A percentile compares a stretch with the other conserved stretches of the same genome.
These are phyloP conservation scores for Panaeolus papilionaceus DNA, from an alignment of 768 basidiomycete genomes.

Conservation along the genomic window DNA sequence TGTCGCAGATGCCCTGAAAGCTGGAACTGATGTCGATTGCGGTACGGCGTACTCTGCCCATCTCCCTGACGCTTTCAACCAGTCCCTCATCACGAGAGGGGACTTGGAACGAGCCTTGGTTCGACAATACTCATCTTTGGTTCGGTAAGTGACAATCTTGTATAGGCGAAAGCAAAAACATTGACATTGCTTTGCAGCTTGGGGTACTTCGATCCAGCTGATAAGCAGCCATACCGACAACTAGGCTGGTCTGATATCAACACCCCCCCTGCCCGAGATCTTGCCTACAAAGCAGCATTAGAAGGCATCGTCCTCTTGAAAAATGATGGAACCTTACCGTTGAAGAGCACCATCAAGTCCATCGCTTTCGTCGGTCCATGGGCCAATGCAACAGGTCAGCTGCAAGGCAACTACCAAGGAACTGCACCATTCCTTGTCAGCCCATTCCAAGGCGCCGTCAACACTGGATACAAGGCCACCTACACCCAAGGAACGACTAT, in stretches of 20 bases:
- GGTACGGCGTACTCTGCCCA: constrained; percentile 52
- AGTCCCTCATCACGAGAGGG: constrained; percentile 49
- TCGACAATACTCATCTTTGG: constrained; percentile 58
- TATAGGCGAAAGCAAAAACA: not conserved
- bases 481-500: constrained; percentile 51
- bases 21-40: constrained; percentile 63
- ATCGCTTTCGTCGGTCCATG: constrained; percentile 67
- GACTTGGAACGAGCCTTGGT: constrained; percentile 50
- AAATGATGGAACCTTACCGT: constrained; percentile 66
- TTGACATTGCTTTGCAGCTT: constrained; percentile 39
- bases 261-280: constrained; percentile 48
- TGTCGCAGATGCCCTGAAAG: constrained; percentile 54
- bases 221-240: constrained; percentile 55
- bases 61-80: constrained; percentile 54
- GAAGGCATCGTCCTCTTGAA: constrained; percentile 67
- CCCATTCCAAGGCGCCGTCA: constrained; percentile 53
- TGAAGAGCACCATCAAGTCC: constrained; percentile 48
- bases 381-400: constrained; percentile 58
- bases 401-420: constrained; percentile 67
- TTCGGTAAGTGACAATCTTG: constrained; percentile 53
- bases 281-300: constrained; percentile 57
- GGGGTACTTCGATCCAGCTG: constrained; percentile 62
- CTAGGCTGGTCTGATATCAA: constrained; percentile 56
- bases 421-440: constrained; percentile 61
- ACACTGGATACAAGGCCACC: constrained; percentile 52